phyloP scores from a whole-genome alignment of 257 asterid species.

The Echium plantagineum region DNA sequence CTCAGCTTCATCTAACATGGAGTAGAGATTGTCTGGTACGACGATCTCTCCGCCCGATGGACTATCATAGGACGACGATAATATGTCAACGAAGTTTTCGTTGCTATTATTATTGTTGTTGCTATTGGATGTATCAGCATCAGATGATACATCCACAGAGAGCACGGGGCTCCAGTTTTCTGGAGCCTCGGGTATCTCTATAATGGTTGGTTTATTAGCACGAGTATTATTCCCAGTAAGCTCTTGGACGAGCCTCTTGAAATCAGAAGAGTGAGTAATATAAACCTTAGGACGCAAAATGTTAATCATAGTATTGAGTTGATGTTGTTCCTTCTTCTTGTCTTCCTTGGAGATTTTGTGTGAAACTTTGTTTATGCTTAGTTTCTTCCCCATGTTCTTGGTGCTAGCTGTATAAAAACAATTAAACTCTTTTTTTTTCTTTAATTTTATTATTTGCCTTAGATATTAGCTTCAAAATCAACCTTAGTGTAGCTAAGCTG shows the following conservation, averaged over 20 bases:
- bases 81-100: too few relatives aligned
- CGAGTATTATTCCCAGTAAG: conserved; percentile 36
- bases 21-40: neutral
- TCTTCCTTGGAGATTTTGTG: conserved; percentile 21
- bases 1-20: neutral
- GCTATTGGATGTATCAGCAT: too few relatives aligned
- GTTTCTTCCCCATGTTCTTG: conserved; percentile 29
- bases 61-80: too few relatives aligned
- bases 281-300: conserved; percentile 34
- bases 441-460: conserved; percentile 1
- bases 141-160: too few relatives aligned
- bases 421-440: neutral
- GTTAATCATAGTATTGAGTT: conserved; percentile 22
- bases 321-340: conserved; percentile 18
- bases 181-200: too few relatives aligned
- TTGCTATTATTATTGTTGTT: too few relatives aligned
- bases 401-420: too few relatives aligned
- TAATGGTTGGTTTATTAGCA: too few relatives aligned
- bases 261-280: conserved; percentile 30
- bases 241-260: conserved; percentile 46
- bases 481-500: conserved; percentile 10
- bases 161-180: too few relatives aligned
- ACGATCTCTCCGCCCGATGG: neutral
- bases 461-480: conserved; percentile 11
- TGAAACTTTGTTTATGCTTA: conserved; percentile 13